Base-by-base conservation (phyloP, 2,329 filamentous ascomycete species). In the Cadophora gregata region DNA sequence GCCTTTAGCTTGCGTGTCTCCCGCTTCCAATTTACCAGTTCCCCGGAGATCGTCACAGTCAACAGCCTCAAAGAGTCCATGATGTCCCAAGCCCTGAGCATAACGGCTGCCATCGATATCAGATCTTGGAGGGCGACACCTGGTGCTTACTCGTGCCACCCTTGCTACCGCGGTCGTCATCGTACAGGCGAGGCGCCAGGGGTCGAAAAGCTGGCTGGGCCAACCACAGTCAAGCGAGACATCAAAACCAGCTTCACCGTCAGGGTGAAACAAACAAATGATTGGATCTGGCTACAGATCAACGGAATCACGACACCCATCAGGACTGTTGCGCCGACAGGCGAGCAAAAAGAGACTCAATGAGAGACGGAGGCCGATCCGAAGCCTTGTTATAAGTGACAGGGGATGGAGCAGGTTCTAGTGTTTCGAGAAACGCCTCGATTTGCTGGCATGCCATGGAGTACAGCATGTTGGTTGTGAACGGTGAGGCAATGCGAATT, bases 131-230 rank as follows among this genome's bases (percentile, higher is more conserved):
- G 29, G 38, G n/a, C 53, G 21, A 38, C 53, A 27, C 51, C 33
- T 51, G 38, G n/a, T 42, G 36, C 51, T 58, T 51, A 51, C 29
- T 14, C n/a, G 9, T 31, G 33, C 10, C 31, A 42, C 36, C 62
- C 55, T 24, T 55, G 55, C 36, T 8, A 16, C 29, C 21, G 27
- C 38, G 9, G 36, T 27, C 66, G 65, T 69, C 67, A 67, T 69
- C 53, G 51, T 36, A 60, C 67, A 67, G 61, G 48, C 58, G 36
- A 62, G 61, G 42, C 33, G 59, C 24, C 67, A 64, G 59, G 65
- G 65, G 65, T 69, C 38, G 27, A 58, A 60, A 56, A 64, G 27
- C 65, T 67, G 65, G 45, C 66, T 45, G 33, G n/a, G 38, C 56
- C 60, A 65, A 65, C 50, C 27, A 62, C 27, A 6, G 9, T 21